These are phyloP conservation scores for Nannizziopsis arthrosporioides DNA, from an alignment of 2,329 filamentous ascomycete genomes.

Conservation along the genomic window DNA sequence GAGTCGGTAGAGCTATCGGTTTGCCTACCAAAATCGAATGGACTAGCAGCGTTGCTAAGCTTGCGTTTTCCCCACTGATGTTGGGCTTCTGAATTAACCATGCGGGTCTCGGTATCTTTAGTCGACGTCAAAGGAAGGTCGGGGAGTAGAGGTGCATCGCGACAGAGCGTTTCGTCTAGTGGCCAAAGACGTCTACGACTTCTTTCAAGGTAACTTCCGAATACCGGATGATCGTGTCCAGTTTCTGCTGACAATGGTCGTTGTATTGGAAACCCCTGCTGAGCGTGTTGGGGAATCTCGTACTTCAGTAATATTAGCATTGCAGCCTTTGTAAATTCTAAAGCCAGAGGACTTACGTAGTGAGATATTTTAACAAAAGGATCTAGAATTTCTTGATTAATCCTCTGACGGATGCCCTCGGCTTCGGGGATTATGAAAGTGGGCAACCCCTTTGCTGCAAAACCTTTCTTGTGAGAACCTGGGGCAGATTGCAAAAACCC, in stretches of 20 bases:
- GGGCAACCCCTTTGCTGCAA: constrained; percentile 22
- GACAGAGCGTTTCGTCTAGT: background rate
- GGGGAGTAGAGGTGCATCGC: background rate
- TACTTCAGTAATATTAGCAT: constrained; percentile 7
- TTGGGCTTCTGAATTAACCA: background rate
- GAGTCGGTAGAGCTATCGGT: background rate
- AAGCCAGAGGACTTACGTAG: constrained; percentile 19
- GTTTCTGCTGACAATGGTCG: background rate
- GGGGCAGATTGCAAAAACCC: constrained; percentile 21
- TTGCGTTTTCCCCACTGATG: constrained; percentile 20
- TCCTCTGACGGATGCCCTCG: constrained; percentile 15
- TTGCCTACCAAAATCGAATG: constrained; percentile 22
- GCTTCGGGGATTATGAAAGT: constrained; percentile 20
- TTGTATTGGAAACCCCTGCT: background rate
- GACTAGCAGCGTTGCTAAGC: constrained; percentile 24
- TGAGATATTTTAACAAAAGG: constrained; percentile 26
- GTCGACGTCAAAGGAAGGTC: background rate
- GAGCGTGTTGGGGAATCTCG: background rate
- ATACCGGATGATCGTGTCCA: background rate
- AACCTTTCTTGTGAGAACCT: constrained; percentile 24
- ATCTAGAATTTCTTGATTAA: constrained; percentile 23
- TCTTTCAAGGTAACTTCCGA: constrained; percentile 3
- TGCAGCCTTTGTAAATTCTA: background rate
- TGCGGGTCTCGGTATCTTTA: too few species aligned
- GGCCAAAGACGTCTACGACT: constrained; percentile 8